A percentile compares a stretch with the other conserved stretches of the same genome.
Evolutionary conservation across 2,329 filamentous ascomycete genomes (phyloP).

Genomic region (Hypoxylon sp.): DNA sequence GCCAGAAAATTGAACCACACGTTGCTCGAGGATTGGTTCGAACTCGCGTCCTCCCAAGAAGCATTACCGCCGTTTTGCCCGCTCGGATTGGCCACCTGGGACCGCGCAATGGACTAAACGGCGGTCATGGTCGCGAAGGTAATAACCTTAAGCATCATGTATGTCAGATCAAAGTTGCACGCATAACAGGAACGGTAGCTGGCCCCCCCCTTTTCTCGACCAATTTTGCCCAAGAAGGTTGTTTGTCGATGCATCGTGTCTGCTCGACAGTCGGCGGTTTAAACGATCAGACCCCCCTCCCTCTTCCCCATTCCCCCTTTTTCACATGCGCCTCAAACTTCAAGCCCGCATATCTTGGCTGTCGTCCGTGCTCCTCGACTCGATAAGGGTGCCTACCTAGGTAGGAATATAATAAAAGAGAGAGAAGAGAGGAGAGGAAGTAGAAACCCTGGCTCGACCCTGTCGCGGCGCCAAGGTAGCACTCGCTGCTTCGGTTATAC

Average conservation of each 20-base stretch:
- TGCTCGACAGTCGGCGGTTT: too few species aligned
- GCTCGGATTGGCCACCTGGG: conserved; percentile 9
- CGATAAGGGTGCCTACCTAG: too few species aligned
- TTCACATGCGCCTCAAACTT: neutral
- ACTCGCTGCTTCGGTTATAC: conserved; percentile 18
- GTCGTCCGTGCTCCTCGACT: neutral
- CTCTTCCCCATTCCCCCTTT: too few species aligned
- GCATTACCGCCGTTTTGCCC: conserved; percentile 1
- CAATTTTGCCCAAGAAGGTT: too few species aligned
- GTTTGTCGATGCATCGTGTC: too few species aligned
- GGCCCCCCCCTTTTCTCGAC: too few species aligned
- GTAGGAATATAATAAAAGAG: neutral
- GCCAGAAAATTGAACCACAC: too few species aligned
- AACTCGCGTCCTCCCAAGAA: neutral
- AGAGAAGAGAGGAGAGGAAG: neutral
- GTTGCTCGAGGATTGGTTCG: neutral
- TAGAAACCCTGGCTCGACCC: neutral
- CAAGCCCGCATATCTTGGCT: neutral
- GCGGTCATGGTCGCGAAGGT: conserved; percentile 20
- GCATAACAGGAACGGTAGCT: neutral
- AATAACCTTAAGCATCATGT: conserved; percentile 38
- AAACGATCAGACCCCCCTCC: too few species aligned
- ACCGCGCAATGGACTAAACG: neutral
- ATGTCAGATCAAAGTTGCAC: conserved; percentile 33
- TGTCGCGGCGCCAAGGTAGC: conserved; percentile 10